Base-by-base conservation (phyloP, 768 basidiomycete species). In the Leccinum imitatum region DNA sequence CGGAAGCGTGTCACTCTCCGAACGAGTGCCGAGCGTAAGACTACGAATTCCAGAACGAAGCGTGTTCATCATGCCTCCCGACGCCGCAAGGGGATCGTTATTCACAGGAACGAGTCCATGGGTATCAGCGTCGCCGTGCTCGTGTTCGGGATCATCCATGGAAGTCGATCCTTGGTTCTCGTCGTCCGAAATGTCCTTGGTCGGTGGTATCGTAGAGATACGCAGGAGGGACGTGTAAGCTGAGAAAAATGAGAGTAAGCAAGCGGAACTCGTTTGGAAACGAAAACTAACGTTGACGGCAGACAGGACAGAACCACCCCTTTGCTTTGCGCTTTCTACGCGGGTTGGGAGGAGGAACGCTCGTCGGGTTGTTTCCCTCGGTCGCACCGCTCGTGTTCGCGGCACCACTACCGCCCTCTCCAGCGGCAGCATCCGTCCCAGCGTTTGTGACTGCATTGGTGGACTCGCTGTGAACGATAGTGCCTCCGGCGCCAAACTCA, bases 231-330 rank as follows among this genome's bases (percentile, higher is more conserved):
- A 94, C 0, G 93, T 94, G 68, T 96, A 96, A 11, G 93, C 91
- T 93, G 63, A 9, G 25, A 27, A 57, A 6, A 4, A 19, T 39
- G 21, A 27, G 4, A 17, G 37, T 62, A 59, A 39, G 56, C 54
- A 41, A 17, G 60, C 52, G n/a, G 17, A 8, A 31, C 10, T 25
- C 3, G 7, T 13, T 11, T 27, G 27, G 27, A 27, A 27, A 35
- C 11, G 54, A n/a, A 52, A 6, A 82, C 91, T 73, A 70, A 95
- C 93, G 93, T 81, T 95, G 94, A 65, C 95, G 84, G 73, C 95
- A 96, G 53, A 98, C 92, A 30, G 95, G 95, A 72, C 95, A 98
- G 82, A 90, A 93, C 95, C 95, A 98, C 6, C 95, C 95, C 75
- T 98, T 98, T 0, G 93, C 90, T 77, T 93, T 95, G 65, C 93